Conservation (phyloP, 441 rosid genomes). For the Syzygium malaccense region DNA sequence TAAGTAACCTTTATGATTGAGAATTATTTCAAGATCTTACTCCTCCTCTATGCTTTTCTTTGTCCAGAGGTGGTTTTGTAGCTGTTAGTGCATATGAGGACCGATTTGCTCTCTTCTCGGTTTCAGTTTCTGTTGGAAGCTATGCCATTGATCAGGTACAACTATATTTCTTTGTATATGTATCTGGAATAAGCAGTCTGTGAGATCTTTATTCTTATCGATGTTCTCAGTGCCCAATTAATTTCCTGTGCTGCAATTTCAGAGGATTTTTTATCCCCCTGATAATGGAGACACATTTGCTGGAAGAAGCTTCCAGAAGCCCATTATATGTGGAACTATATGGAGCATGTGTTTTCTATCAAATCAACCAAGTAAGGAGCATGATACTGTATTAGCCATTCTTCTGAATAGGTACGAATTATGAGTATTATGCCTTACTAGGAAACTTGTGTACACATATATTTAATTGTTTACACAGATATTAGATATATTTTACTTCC, state of each 20-base stretch:
- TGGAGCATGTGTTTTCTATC: constrained; percentile 99
- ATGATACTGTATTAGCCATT: constrained; percentile 81
- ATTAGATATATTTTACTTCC: constrained; percentile 7
- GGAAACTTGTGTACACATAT: constrained; percentile 4
- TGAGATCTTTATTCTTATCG: constrained; percentile 1
- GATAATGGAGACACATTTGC: constrained; percentile 38
- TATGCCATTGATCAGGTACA: constrained; percentile 62
- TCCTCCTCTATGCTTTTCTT: constrained; percentile 9
- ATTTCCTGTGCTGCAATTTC: constrained; percentile 19
- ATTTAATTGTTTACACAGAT: constrained; percentile 12
- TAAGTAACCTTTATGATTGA: background rate
- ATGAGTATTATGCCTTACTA: constrained; percentile 9
- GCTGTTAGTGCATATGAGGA: constrained; percentile 91
- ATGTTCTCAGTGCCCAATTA: constrained; percentile 13
- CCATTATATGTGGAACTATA: constrained; percentile 66
- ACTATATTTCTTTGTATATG: constrained; percentile 3
- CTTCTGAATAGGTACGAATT: constrained; percentile 73
- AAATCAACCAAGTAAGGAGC: constrained; percentile 53
- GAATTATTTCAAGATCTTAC: background rate
- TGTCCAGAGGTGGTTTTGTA: constrained; percentile 69
- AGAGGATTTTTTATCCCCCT: constrained; percentile 76
- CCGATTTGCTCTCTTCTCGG: constrained; percentile 70
- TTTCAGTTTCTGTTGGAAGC: constrained; percentile 52
- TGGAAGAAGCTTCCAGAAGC: constrained; percentile 29
- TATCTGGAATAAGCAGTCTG: background rate